A percentile compares a stretch with the other conserved stretches of the same genome.
Evolutionary conservation across 2,329 filamentous ascomycete species (phyloP).

Genomic region (Akanthomyces lecanii): DNA sequence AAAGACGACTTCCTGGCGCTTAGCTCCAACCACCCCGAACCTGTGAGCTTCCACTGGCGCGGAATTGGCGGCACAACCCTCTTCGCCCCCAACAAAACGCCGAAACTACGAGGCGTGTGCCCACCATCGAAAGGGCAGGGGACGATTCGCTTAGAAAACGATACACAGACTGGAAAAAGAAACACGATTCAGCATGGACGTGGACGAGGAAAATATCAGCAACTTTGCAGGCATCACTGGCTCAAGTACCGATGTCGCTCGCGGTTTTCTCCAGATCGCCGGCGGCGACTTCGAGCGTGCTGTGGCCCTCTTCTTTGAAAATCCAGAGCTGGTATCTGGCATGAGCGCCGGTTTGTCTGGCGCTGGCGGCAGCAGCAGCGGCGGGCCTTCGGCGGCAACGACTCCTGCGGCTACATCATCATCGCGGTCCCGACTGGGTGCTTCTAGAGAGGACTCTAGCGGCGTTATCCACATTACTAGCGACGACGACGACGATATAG

Average conservation of each 20-base stretch:
- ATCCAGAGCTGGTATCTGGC: conserved; percentile 60
- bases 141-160: neutral
- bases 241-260: conserved; percentile 67
- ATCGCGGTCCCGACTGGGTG: conserved; percentile 21
- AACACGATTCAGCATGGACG: conserved; percentile 26
- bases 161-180: neutral
- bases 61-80: neutral
- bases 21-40: neutral
- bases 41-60: neutral
- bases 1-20: neutral
- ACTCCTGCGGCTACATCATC: conserved; percentile 24
- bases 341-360: conserved; percentile 30
- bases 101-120: neutral
- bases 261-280: conserved; percentile 80
- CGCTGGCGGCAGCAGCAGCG: conserved; percentile 14
- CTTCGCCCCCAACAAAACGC: conserved; percentile 1
- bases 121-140: neutral
- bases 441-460: conserved; percentile 32
- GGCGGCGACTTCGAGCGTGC: conserved; percentile 80
- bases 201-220: conserved; percentile 61
- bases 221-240: conserved; percentile 81
- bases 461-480: conserved; percentile 69
- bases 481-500: conserved; percentile 54
- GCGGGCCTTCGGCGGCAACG: conserved; percentile 23
- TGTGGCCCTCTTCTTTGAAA: conserved; percentile 86